Conservation (phyloP, 2,329 filamentous ascomycete species). For the Phialocephala subalpina region DNA sequence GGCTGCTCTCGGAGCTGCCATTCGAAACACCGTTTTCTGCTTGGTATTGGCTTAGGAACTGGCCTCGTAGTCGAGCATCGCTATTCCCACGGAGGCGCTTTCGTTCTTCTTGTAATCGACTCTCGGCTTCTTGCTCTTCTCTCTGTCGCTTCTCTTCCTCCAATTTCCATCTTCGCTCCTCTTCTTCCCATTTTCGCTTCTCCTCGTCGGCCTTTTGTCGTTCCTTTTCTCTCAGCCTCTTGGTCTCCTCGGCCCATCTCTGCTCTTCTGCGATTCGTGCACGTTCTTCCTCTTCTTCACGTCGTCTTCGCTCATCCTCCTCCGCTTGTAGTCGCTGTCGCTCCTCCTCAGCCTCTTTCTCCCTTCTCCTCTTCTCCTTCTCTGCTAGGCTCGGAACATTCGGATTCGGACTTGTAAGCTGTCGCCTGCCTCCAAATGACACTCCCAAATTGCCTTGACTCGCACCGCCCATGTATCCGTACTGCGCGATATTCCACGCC, state of each 20-base stretch:
- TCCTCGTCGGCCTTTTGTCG: conserved; percentile 69
- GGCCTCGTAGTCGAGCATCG: conserved; percentile 77
- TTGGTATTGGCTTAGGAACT: conserved; percentile 88
- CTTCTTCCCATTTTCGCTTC: conserved; percentile 78
- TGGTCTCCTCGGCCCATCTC: conserved; percentile 71
- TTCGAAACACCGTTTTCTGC: conserved; percentile 64
- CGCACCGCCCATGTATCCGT: conserved; percentile 97
- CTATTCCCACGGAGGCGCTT: conserved; percentile 64
- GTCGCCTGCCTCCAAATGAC: conserved; percentile 87
- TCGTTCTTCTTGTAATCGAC: conserved; percentile 71
- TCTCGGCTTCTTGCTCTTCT: conserved; percentile 79
- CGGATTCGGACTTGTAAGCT: conserved; percentile 87
- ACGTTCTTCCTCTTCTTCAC: conserved; percentile 67
- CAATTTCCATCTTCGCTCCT: conserved; percentile 78
- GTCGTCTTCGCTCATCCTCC: conserved; percentile 57
- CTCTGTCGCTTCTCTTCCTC: conserved; percentile 75
- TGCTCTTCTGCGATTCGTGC: conserved; percentile 69
- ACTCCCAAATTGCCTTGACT: conserved; percentile 96
- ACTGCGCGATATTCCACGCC: conserved; percentile 98
- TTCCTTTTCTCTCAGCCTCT: conserved; percentile 64
- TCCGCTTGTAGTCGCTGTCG: conserved; percentile 62
- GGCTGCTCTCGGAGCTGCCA: conserved; percentile 63
- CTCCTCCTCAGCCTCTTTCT: conserved; percentile 66
- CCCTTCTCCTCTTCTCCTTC: conserved; percentile 75
- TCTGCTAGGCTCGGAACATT: conserved; percentile 82